phyloP scores from a whole-genome alignment of 2,329 filamentous ascomycete species.

The Ascochyta pisi region DNA sequence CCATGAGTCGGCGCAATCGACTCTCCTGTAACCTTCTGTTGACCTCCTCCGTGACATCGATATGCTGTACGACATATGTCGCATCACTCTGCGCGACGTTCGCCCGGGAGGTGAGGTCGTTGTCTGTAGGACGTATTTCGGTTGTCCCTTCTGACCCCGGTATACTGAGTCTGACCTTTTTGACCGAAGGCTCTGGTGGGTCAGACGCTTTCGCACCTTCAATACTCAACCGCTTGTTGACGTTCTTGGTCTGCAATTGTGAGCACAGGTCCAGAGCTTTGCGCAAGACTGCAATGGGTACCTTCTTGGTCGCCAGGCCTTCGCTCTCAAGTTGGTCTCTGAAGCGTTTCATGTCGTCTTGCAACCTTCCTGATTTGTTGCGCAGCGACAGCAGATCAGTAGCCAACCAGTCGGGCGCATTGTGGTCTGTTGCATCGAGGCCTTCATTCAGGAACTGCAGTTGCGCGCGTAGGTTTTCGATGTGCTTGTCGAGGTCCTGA shows the following conservation, averaged over 20 bases:
- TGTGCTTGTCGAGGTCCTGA: constrained; percentile 44
- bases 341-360: constrained; percentile 46
- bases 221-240: constrained; percentile 40
- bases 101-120: constrained; percentile 23
- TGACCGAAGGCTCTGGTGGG: constrained; percentile 1
- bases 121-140: constrained; percentile 25
- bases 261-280: constrained; percentile 1
- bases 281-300: constrained; percentile 1
- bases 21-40: constrained; percentile 39
- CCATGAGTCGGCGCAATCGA: constrained; percentile 41
- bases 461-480: constrained; percentile 39
- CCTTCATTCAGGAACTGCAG: constrained; percentile 39
- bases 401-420: constrained; percentile 47
- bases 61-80: constrained; percentile 33
- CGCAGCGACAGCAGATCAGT: constrained; percentile 42
- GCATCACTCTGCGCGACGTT: constrained; percentile 21
- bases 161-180: constrained; percentile 16
- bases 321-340: constrained; percentile 37
- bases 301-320: constrained; percentile 36
- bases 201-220: constrained; percentile 27
- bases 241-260: constrained; percentile 23
- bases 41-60: constrained; percentile 46
- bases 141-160: constrained; percentile 17
- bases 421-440: constrained; percentile 45
- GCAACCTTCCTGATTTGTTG: constrained; percentile 41